A percentile compares a stretch with the other conserved stretches of the same genome.
Evolutionary conservation across 371 early-diverging fungal genomes (phyloP).

Genomic region (Mucor piriformis): DNA sequence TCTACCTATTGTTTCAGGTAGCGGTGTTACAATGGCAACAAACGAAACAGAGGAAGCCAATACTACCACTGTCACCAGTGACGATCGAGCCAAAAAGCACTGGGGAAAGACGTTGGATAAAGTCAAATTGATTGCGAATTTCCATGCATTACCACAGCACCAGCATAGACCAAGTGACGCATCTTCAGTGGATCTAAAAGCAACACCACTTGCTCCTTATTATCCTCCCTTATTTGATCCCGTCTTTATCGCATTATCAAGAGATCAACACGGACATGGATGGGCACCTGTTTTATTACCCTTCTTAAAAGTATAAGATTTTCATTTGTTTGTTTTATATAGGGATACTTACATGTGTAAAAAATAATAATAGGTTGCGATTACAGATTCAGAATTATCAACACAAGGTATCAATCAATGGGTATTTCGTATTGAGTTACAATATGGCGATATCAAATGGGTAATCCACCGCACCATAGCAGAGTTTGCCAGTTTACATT

Average conservation of each 20-base stretch:
- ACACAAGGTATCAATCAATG: slow-evolving; percentile 47
- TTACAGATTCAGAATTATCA: slow-evolving; percentile 57
- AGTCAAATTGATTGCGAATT: slow-evolving; percentile 44
- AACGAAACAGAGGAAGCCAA: not conserved
- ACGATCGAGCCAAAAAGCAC: slow-evolving; percentile 29
- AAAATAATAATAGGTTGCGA: slow-evolving; percentile 37
- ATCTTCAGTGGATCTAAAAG: not conserved
- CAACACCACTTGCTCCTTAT: slow-evolving; percentile 33
- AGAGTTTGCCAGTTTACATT: slow-evolving; percentile 73
- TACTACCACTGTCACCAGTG: not conserved
- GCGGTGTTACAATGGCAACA: not conserved
- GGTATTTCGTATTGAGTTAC: slow-evolving; percentile 73
- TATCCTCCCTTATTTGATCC: slow-evolving; percentile 49
- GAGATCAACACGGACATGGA: slow-evolving; percentile 40
- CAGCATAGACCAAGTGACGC: not conserved
- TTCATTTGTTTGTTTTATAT: too few species aligned
- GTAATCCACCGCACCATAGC: slow-evolving; percentile 66
- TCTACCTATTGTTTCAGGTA: not conserved
- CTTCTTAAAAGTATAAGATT: slow-evolving; percentile 40
- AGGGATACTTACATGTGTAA: too few species aligned
- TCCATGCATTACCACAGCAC: slow-evolving; percentile 24
- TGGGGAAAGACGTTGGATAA: slow-evolving; percentile 53
- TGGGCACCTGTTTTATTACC: slow-evolving; percentile 52
- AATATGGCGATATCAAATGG: slow-evolving; percentile 85
- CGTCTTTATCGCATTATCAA: slow-evolving; percentile 40